Percentiles rank a stretch among this genome's conserved stretches.
Conservation (phyloP, 2,329 filamentous ascomycete species). For the Aspergillus transmontanensis region DNA sequence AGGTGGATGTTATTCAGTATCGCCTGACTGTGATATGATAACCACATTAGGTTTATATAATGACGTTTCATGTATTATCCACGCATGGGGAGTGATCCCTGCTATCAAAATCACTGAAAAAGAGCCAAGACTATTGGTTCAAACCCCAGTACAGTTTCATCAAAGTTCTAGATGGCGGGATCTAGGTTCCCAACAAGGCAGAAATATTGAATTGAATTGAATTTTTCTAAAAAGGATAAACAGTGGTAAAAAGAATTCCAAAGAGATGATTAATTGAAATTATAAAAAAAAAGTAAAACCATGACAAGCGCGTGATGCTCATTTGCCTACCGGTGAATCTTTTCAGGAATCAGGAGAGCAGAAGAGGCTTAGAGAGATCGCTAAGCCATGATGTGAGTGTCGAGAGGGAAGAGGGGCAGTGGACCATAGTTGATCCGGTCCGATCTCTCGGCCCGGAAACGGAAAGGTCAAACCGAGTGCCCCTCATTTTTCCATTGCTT, state of each 20-base stretch:
- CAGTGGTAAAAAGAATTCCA: background rate
- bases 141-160: background rate
- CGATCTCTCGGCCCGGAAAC: slow-evolving; percentile 16
- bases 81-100: background rate
- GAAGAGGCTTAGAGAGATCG: slow-evolving; percentile 6
- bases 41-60: background rate
- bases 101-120: background rate
- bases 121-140: background rate
- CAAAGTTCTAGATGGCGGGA: background rate
- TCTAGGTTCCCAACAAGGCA: background rate
- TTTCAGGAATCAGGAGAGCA: slow-evolving; percentile 20
- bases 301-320: slow-evolving; percentile 21
- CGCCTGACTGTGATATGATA: background rate
- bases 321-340: slow-evolving; percentile 25
- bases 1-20: background rate
- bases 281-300: background rate
- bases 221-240: slow-evolving; percentile 3
- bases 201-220: background rate
- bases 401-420: slow-evolving; percentile 10
- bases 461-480: slow-evolving; percentile 17
- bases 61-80: background rate
- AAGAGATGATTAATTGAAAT: slow-evolving; percentile 2
- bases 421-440: slow-evolving; percentile 18
- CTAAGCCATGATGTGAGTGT: background rate
- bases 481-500: slow-evolving; percentile 14